Evolutionary conservation across 1,284 basidiomycete genomes (phyloP).

Genomic region (Porogramme epimiltina): DNA sequence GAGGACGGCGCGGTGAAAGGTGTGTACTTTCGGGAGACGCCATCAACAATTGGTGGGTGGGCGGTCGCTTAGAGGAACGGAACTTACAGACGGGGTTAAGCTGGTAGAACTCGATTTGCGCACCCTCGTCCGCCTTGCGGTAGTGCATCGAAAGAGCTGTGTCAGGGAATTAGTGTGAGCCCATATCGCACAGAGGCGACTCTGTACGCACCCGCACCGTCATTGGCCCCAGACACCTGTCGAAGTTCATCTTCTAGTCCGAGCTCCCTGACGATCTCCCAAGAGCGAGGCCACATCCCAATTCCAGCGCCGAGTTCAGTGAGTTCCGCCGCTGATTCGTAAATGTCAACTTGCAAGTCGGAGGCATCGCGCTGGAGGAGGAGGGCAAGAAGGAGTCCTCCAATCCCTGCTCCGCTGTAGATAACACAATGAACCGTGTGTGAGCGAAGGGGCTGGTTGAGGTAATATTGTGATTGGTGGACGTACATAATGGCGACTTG

Average conservation of each 20-base stretch:
- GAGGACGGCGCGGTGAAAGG: background rate
- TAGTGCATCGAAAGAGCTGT: slow-evolving; percentile 4
- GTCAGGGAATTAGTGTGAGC: background rate
- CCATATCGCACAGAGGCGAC: too few species aligned
- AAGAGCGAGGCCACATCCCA: slow-evolving; percentile 29
- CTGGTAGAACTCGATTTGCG: slow-evolving; percentile 4
- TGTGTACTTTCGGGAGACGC: slow-evolving; percentile 15
- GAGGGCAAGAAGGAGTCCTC: slow-evolving; percentile 36
- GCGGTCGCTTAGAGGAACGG: too few species aligned
- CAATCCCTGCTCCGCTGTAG: slow-evolving; percentile 41
- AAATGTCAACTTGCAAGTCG: slow-evolving; percentile 42
- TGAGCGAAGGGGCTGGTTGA: background rate
- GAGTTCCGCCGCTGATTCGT: slow-evolving; percentile 40
- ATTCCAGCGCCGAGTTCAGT: slow-evolving; percentile 45
- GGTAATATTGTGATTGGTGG: background rate
- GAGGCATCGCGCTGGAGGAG: slow-evolving; percentile 34
- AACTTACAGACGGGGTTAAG: background rate
- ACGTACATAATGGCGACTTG: background rate
- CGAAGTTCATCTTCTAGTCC: slow-evolving; percentile 25
- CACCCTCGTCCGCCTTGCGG: slow-evolving; percentile 17
- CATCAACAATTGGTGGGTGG: too few species aligned
- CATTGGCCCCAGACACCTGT: background rate
- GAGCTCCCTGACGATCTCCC: slow-evolving; percentile 24
- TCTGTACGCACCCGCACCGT: background rate
- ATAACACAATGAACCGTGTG: too few species aligned